A percentile compares a stretch with the other conserved stretches of the same genome.
Evolutionary conservation across 768 basidiomycete genomes (phyloP).

Genomic region (Lentinus brumalis): DNA sequence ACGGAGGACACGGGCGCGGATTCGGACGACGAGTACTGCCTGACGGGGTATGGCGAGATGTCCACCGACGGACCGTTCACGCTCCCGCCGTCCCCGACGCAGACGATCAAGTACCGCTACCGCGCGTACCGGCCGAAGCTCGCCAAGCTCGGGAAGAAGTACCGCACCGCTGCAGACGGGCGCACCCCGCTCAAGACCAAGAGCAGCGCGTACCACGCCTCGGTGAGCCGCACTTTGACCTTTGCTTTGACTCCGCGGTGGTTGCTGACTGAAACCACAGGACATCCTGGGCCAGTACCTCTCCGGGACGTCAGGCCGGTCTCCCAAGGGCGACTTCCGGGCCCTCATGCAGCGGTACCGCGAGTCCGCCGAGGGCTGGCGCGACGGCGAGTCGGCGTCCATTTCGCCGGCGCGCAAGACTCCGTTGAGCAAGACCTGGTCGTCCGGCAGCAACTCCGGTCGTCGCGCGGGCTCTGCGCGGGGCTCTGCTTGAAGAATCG

Average conservation of each 20-base stretch:
- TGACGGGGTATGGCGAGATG: slow-evolving; percentile 21
- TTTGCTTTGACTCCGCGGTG: no score
- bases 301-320: slow-evolving; percentile 5
- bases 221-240: not conserved
- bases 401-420: not conserved
- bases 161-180: slow-evolving; percentile 12
- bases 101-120: slow-evolving; percentile 24
- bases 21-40: slow-evolving; percentile 17
- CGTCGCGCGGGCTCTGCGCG: not conserved
- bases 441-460: not conserved
- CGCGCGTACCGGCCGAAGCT: slow-evolving; percentile 22
- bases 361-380: slow-evolving; percentile 12
- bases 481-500: no score
- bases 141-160: slow-evolving; percentile 13
- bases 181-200: slow-evolving; percentile 10
- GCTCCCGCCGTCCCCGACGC: slow-evolving; percentile 21
- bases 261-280: not conserved
- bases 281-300: slow-evolving; percentile 14
- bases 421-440: not conserved
- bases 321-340: slow-evolving; percentile 20
- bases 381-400: slow-evolving; percentile 2
- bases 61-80: slow-evolving; percentile 11
- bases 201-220: slow-evolving; percentile 7
- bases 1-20: slow-evolving; percentile 2
- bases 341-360: slow-evolving; percentile 20